Conservation (phyloP, 2,329 filamentous ascomycete genomes). For the Alternaria brassicicola region DNA sequence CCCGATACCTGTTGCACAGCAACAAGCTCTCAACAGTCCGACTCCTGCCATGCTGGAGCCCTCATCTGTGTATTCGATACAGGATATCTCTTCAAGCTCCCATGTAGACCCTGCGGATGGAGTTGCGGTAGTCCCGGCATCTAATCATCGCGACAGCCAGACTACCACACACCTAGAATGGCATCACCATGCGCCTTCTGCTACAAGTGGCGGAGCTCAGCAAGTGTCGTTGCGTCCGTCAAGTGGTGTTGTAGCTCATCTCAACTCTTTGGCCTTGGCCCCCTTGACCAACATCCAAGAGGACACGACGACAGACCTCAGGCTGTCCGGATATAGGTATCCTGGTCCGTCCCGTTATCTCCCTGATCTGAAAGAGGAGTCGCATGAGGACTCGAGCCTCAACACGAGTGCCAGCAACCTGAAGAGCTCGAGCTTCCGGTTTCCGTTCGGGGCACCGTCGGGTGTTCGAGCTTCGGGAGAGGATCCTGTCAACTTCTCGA, state of each 20-base stretch:
- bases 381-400: conserved; percentile 54
- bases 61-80: conserved; percentile 36
- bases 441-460: conserved; percentile 25
- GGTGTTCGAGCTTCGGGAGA: conserved; percentile 31
- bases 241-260: conserved; percentile 14
- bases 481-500: conserved; percentile 24
- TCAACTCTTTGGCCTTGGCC: not conserved
- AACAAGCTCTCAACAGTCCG: conserved; percentile 21
- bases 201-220: not conserved
- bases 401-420: conserved; percentile 46
- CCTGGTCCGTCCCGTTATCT: conserved; percentile 42
- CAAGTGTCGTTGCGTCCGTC: conserved; percentile 6
- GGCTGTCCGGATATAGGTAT: conserved; percentile 42
- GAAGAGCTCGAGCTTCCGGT: conserved; percentile 37
- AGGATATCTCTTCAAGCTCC: conserved; percentile 23
- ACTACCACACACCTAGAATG: conserved; percentile 46
- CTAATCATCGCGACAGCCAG: conserved; percentile 38
- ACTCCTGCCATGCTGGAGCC: conserved; percentile 19
- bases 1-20: conserved; percentile 11
- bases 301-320: conserved; percentile 43
- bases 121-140: conserved; percentile 15
- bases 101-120: conserved; percentile 19
- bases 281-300: conserved; percentile 27
- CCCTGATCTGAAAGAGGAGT: conserved; percentile 57
- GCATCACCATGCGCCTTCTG: conserved; percentile 9